A percentile compares a stretch with the other conserved stretches of the same genome.
These are phyloP conservation scores for Ascochyta rabiei DNA, from an alignment of 2,329 filamentous ascomycete genomes.

Conservation along the genomic window DNA sequence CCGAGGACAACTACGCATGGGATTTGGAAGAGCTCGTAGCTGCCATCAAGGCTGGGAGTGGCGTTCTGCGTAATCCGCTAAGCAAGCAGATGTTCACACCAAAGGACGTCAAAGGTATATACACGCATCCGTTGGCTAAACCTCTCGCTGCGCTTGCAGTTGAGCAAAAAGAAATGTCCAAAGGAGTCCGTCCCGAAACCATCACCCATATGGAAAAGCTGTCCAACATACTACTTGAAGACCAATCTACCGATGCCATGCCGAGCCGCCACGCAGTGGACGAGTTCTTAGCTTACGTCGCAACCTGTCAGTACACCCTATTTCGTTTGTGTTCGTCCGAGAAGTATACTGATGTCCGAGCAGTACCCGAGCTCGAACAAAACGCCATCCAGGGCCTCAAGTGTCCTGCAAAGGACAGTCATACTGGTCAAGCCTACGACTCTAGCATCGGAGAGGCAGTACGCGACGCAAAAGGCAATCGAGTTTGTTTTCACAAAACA, in stretches of 20 bases:
- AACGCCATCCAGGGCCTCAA: conserved; percentile 39
- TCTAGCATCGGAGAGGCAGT: conserved; percentile 41
- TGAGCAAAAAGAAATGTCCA: conserved; percentile 41
- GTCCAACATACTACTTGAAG: conserved; percentile 32
- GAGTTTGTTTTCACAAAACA: conserved; percentile 44
- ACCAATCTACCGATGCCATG: conserved; percentile 34
- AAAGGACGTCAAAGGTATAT: conserved; percentile 40
- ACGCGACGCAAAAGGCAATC: conserved; percentile 42
- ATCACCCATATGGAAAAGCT: conserved; percentile 41
- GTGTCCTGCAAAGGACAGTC: conserved; percentile 41
- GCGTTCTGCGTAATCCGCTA: conserved; percentile 43
- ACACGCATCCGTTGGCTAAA: conserved; percentile 34
- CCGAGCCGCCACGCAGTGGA: conserved; percentile 40
- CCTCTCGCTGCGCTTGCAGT: conserved; percentile 37
- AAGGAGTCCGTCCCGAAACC: conserved; percentile 40
- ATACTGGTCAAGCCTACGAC: conserved; percentile 43
- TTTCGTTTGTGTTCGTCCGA: not conserved
- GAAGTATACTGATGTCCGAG: not conserved
- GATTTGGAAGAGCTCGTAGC: conserved; percentile 45
- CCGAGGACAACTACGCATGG: conserved; percentile 51
- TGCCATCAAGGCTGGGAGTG: conserved; percentile 39
- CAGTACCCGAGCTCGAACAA: conserved; percentile 37
- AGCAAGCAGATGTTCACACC: conserved; percentile 45
- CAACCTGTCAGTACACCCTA: conserved; percentile 32
- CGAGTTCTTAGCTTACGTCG: conserved; percentile 42